Percentiles rank a stretch among this genome's conserved stretches.
These are phyloP conservation scores for Myrica gale DNA, from an alignment of 306 rosid species.

Conservation along the genomic window DNA sequence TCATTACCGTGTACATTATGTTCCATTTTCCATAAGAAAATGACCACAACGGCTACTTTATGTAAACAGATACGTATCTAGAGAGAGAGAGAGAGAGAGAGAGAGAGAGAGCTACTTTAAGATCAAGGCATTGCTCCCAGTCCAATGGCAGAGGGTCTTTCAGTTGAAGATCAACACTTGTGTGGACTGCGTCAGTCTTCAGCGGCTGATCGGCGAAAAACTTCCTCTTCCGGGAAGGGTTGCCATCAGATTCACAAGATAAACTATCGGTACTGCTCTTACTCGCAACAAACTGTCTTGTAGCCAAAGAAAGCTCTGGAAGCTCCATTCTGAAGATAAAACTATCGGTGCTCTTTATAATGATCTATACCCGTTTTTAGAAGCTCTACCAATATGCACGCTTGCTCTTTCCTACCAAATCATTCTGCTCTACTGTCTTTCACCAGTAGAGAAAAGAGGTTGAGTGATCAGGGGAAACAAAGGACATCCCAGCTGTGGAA, in stretches of 20 bases:
- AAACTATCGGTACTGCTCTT: background rate
- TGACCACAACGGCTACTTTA: too few relatives aligned
- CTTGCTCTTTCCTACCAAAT: background rate
- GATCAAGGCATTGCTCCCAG: constrained; percentile 62
- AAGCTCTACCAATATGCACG: background rate
- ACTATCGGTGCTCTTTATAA: background rate
- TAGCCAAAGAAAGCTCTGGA: constrained; percentile 37
- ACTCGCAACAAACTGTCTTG: constrained; percentile 9
- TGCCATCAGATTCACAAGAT: constrained; percentile 23
- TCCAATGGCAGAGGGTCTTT: constrained; percentile 45
- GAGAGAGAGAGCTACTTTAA: constrained; percentile 32
- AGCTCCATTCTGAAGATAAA: constrained; percentile 23
- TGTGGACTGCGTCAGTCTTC: constrained; percentile 6
- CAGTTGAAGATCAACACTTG: constrained; percentile 44
- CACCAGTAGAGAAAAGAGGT: background rate
- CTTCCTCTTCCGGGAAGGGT: constrained; percentile 38
- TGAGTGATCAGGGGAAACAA: background rate
- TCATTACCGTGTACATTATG: too few relatives aligned
- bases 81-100: background rate
- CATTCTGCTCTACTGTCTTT: background rate
- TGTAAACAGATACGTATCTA: background rate
- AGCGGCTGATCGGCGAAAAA: constrained; percentile 22
- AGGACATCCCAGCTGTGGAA: background rate
- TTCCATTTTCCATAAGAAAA: too few relatives aligned
- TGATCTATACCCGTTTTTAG: background rate